Evolutionary conservation across 371 early-diverging fungal genomes (phyloP).

Genomic region (Mucor sp.): DNA sequence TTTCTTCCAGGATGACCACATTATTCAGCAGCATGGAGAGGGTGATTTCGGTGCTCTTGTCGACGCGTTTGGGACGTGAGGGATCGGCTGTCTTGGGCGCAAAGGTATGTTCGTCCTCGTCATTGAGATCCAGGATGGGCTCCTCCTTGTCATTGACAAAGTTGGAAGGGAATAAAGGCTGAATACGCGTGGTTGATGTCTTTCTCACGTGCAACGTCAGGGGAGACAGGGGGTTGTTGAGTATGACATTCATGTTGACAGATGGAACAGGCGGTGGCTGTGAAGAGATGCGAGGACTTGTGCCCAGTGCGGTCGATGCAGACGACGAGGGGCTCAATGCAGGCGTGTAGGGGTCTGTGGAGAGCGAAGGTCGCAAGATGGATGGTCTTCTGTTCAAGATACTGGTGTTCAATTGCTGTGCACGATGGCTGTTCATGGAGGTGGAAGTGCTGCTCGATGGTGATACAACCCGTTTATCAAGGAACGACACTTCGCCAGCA

Average conservation of each 20-base stretch:
- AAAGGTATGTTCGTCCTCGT: constrained; percentile 53
- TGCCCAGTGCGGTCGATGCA: background rate
- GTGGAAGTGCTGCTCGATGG: background rate
- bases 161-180: constrained; percentile 64
- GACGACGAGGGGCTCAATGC: constrained; percentile 20
- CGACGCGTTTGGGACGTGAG: constrained; percentile 20
- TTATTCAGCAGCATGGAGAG: constrained; percentile 79
- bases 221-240: constrained; percentile 38
- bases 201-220: constrained; percentile 43
- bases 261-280: background rate
- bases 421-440: background rate
- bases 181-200: constrained; percentile 51
- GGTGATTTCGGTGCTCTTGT: constrained; percentile 37
- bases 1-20: constrained; percentile 90
- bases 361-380: constrained; percentile 8
- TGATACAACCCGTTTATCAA: constrained; percentile 2
- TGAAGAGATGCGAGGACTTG: constrained; percentile 9
- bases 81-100: constrained; percentile 42
- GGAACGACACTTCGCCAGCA: constrained; percentile 27
- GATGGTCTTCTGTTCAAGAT: constrained; percentile 20
- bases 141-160: constrained; percentile 56
- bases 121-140: constrained; percentile 37
- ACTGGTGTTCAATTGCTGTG: background rate
- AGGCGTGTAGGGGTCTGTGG: constrained; percentile 5
- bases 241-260: constrained; percentile 20